Percentiles rank a stretch among this genome's conserved stretches.
These are phyloP conservation scores for Tuber aestivum DNA, from an alignment of 495 filamentous ascomycete species.

Conservation along the genomic window DNA sequence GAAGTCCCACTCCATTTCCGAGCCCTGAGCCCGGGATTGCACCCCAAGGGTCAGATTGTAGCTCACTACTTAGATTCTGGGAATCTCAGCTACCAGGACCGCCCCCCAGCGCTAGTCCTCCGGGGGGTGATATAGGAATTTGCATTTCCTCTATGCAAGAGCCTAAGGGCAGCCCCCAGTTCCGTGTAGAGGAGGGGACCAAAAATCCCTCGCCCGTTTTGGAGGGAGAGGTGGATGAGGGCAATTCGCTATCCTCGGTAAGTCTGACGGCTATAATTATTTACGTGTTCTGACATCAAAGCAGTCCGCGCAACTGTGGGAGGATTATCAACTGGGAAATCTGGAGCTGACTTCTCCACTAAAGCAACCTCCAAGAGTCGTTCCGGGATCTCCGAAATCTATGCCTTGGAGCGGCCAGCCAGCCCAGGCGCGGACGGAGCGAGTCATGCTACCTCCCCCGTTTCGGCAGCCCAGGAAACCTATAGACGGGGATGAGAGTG, in stretches of 20 bases:
- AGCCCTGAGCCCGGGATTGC: not conserved
- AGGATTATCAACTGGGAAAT: not conserved
- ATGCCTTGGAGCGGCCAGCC: not conserved
- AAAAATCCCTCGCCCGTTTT: not conserved
- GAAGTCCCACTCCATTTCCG: not conserved
- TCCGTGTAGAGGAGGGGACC: not conserved
- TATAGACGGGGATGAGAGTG: not conserved
- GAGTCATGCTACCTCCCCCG: not conserved
- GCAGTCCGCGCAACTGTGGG: not conserved
- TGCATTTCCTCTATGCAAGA: not conserved
- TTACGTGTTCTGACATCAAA: not conserved
- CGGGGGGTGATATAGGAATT: not conserved
- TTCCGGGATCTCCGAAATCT: not conserved
- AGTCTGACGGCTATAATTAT: not conserved
- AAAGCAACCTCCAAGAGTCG: not conserved
- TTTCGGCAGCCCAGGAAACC: not conserved
- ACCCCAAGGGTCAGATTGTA: not conserved
- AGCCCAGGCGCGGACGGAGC: not conserved
- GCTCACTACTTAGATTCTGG: constrained; percentile 2
- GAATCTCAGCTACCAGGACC: not conserved
- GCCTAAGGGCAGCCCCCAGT: not conserved
- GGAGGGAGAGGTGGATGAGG: not conserved
- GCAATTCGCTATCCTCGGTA: not conserved
- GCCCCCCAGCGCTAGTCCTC: not conserved
- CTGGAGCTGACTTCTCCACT: not conserved